phyloP scores from a whole-genome alignment of 257 asterid genomes.

The Gentiana macrophylla region DNA sequence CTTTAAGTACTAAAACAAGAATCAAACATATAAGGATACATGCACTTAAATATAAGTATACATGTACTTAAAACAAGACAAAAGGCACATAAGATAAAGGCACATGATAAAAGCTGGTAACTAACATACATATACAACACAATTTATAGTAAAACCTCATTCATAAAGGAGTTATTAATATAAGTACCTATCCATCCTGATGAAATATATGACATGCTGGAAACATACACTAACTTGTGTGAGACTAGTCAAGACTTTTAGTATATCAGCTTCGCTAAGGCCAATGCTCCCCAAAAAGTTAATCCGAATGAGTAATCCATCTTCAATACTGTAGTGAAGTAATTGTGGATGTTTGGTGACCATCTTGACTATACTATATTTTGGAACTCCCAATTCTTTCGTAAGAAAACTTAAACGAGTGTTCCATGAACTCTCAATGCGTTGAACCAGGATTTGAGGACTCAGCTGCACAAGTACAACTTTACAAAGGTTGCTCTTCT shows the following conservation, averaged over 20 bases:
- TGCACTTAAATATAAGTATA: no score
- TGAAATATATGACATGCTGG: constrained; percentile 7
- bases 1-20: no score
- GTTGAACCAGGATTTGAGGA: constrained; percentile 94
- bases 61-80: no score
- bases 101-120: no score
- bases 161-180: no score
- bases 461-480: constrained; percentile 70
- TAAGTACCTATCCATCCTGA: background rate
- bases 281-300: constrained; percentile 79
- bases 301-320: constrained; percentile 74
- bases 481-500: constrained; percentile 57
- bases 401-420: constrained; percentile 62
- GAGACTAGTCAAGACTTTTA: constrained; percentile 78
- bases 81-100: no score
- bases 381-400: constrained; percentile 78
- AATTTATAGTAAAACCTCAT: no score
- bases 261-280: constrained; percentile 57
- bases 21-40: no score
- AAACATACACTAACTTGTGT: constrained; percentile 56
- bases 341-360: constrained; percentile 91
- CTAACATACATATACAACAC: no score
- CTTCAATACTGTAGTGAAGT: constrained; percentile 89
- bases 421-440: constrained; percentile 76
- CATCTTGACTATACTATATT: constrained; percentile 83